These are phyloP conservation scores for Phytopythium vexans DNA, from an alignment of 352 stramenopile genomes.

Conservation along the genomic window DNA sequence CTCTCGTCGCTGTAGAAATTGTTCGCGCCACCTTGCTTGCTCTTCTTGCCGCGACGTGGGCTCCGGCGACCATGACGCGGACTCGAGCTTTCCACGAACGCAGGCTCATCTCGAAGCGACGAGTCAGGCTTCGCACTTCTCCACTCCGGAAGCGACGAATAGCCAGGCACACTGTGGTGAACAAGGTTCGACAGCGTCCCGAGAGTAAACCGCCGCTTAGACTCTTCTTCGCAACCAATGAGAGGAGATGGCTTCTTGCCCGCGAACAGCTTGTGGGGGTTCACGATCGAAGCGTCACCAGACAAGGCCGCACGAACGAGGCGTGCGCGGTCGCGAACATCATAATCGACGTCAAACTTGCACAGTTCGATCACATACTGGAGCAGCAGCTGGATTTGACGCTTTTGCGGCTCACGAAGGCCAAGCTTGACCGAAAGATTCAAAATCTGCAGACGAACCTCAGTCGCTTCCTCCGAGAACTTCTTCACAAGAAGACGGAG, in stretches of 20 bases:
- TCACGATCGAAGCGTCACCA: constrained; percentile 51
- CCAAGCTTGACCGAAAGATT: constrained; percentile 92
- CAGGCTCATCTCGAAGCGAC: constrained; percentile 71
- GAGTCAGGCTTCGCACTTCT: constrained; percentile 58
- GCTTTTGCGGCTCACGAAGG: constrained; percentile 63
- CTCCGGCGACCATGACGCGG: constrained; percentile 13
- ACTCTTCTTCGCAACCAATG: constrained; percentile 71
- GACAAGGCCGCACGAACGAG: constrained; percentile 77
- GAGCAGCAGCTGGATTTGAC: constrained; percentile 75
- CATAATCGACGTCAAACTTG: constrained; percentile 92
- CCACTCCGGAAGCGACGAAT: constrained; percentile 75
- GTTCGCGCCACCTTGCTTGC: constrained; percentile 25
- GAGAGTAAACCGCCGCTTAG: constrained; percentile 75
- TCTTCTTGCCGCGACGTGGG: constrained; percentile 20
- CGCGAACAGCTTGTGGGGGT: constrained; percentile 73
- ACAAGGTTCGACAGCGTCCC: constrained; percentile 88
- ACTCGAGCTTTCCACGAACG: constrained; percentile 31
- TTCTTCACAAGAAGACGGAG: constrained; percentile 84
- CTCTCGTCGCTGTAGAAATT: constrained; percentile 78
- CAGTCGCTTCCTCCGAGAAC: constrained; percentile 86
- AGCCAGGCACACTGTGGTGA: constrained; percentile 82
- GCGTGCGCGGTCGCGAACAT: constrained; percentile 90
- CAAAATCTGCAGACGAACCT: constrained; percentile 89
- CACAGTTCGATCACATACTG: constrained; percentile 92
- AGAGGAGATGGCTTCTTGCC: constrained; percentile 77